Base-by-base conservation (phyloP, 192 early-diverging fungal species). In the Coemansia sp. region DNA sequence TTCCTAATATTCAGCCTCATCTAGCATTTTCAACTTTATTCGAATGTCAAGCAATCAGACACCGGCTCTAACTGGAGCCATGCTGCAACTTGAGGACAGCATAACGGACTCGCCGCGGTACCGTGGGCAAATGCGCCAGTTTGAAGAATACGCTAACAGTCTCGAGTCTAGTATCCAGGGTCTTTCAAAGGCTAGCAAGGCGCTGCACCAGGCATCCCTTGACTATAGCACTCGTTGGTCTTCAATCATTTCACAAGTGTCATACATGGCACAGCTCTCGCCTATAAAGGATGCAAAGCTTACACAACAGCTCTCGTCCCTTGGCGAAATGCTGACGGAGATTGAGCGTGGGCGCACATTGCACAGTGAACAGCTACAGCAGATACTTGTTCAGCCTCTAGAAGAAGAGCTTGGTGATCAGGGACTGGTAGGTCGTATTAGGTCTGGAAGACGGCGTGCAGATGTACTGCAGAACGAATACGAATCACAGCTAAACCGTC, bases 381-480 rank as follows among this genome's bases (percentile, higher is more conserved):
- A 87, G 43, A 88, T 89, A 50, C 85, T 89, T 47, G 84, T 91
- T 30, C 78, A 79, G 19, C 87, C 89, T 15, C 57, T 91, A 61
- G 86, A 89, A 48, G 64, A 66, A 8, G 85, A 87, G 75, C 73
- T 81, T 2, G 84, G 83, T 38, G 59, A 75, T 7, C 82, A 82
- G 79, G 87, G 78, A 81, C 80, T 78, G 39, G 24, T 67, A 38
- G 27, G 34, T 11, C 61, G 59, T 51, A 24, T 59, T 9, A 56
- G 49, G n/a, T 9, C 24, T 9, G 56, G 53, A 12, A 37, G 59
- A 33, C 56, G 62, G 19, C 66, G 53, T 17, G 9, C 53, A 11
- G 69, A 78, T 27, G 33, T 42, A 27, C 8, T 63, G 45, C 76
- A 78, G 56, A 43, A n/a, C 45, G 76, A 71, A 18, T 78, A 78